These are phyloP conservation scores for Somion occarium DNA, from an alignment of 1,284 basidiomycete genomes.

Conservation along the genomic window DNA sequence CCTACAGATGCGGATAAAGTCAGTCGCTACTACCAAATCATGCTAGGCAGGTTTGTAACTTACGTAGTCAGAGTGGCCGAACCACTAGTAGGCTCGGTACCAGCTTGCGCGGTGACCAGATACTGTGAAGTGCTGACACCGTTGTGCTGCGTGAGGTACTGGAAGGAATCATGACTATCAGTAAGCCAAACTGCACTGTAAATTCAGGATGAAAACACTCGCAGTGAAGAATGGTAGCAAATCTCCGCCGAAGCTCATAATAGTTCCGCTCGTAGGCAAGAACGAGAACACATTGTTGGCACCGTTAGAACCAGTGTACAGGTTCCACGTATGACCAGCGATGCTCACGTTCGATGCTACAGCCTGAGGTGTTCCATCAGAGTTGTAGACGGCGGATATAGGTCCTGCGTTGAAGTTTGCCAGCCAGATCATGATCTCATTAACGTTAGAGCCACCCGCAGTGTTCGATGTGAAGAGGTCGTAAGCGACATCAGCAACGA, in stretches of 20 bases:
- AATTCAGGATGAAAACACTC: conserved; percentile 24
- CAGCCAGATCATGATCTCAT: conserved; percentile 70
- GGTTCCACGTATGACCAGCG: conserved; percentile 51
- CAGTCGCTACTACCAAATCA: background rate
- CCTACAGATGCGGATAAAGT: conserved; percentile 19
- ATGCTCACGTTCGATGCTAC: conserved; percentile 39
- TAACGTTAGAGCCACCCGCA: conserved; percentile 43
- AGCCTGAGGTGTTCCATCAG: conserved; percentile 43
- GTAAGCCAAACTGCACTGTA: background rate
- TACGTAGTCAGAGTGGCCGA: conserved; percentile 51
- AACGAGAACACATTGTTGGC: conserved; percentile 62
- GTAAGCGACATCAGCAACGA: conserved; percentile 53
- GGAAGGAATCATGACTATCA: background rate
- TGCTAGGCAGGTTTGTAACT: conserved; percentile 13
- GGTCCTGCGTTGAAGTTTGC: conserved; percentile 54
- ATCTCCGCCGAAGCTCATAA: conserved; percentile 52
- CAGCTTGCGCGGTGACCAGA: conserved; percentile 50
- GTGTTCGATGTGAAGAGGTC: conserved; percentile 58
- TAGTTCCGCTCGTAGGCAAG: conserved; percentile 41
- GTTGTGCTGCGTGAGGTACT: conserved; percentile 49
- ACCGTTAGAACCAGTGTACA: conserved; percentile 56
- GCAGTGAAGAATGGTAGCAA: conserved; percentile 51
- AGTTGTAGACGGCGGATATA: conserved; percentile 45
- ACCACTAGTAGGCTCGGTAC: conserved; percentile 53
- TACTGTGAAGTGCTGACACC: conserved; percentile 43